These are phyloP conservation scores for Camellia sinensis DNA, from an alignment of 148 eudicot species.

Conservation along the genomic window DNA sequence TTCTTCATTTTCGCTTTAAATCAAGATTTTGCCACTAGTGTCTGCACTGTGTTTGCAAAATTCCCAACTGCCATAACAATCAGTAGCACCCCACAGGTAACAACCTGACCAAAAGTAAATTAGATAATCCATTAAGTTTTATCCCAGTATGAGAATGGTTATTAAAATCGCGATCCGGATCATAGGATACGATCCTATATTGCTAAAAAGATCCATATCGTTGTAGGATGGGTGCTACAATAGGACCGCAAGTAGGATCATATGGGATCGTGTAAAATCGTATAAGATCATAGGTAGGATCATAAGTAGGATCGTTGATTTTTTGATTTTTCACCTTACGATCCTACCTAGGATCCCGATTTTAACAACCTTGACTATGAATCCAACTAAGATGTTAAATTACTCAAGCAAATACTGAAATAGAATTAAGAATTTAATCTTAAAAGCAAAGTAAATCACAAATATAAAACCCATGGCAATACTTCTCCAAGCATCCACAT, in stretches of 20 bases:
- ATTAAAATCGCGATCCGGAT: too few relatives aligned
- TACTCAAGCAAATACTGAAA: not conserved
- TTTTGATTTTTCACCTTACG: too few relatives aligned
- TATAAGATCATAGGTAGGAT: too few relatives aligned
- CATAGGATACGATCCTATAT: too few relatives aligned
- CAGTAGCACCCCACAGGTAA: slow-evolving; percentile 53
- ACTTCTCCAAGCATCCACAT: slow-evolving; percentile 2
- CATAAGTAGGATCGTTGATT: too few relatives aligned
- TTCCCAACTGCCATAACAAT: slow-evolving; percentile 60
- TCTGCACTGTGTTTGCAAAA: slow-evolving; percentile 49
- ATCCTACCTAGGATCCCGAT: too few relatives aligned
- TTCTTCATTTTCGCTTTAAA: slow-evolving; percentile 51
- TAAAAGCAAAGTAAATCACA: not conserved
- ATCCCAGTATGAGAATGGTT: too few relatives aligned
- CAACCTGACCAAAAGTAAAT: slow-evolving; percentile 34
- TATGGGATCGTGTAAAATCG: too few relatives aligned
- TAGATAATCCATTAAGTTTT: not conserved
- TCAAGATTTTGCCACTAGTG: slow-evolving; percentile 45
- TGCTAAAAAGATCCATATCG: too few relatives aligned
- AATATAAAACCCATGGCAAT: not conserved
- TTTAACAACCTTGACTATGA: not conserved
- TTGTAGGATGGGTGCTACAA: too few relatives aligned
- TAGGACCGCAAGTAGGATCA: too few relatives aligned
- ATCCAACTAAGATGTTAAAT: not conserved
- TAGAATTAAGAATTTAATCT: not conserved